phyloP scores from a whole-genome alignment of 2,329 filamentous ascomycete genomes.

The Colletotrichum limetticola region DNA sequence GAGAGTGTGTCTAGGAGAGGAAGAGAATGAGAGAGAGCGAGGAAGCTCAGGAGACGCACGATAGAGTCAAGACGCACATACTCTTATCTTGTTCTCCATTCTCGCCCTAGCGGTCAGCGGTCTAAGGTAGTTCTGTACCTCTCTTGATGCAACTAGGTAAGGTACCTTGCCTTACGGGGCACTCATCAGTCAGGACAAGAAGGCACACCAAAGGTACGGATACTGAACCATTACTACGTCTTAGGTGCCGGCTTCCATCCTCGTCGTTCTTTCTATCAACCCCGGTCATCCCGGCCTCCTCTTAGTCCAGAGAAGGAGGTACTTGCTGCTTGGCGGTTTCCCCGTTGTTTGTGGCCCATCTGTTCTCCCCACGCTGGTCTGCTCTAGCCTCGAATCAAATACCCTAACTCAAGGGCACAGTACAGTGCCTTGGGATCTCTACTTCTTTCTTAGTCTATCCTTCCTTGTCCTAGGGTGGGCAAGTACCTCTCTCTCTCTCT shows the following conservation, averaged over 20 bases:
- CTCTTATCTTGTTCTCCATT: slow-evolving; percentile 1
- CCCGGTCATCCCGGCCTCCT: slow-evolving; percentile 20
- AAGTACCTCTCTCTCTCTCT: neutral
- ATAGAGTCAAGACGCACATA: neutral
- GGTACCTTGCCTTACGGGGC: too few species aligned
- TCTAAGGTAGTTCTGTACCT: neutral
- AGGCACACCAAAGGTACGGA: neutral
- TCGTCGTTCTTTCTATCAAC: neutral
- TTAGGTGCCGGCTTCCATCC: neutral
- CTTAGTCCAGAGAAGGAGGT: slow-evolving; percentile 4
- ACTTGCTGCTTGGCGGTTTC: slow-evolving; percentile 20
- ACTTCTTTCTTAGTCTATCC: neutral
- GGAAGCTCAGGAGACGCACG: neutral
- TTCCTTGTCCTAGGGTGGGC: neutral
- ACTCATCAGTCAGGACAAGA: neutral
- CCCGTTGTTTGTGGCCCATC: slow-evolving; percentile 18
- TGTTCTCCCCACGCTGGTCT: slow-evolving; percentile 11
- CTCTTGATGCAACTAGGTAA: neutral
- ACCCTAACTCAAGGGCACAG: slow-evolving; percentile 17
- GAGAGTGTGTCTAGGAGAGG: neutral
- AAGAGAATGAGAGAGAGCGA: neutral
- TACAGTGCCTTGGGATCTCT: neutral
- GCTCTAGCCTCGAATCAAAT: neutral
- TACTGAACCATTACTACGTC: neutral
- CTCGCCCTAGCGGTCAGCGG: neutral